Evolutionary conservation across 495 filamentous ascomycete species (phyloP).

Genomic region (Tuber microsphaerosporum): DNA sequence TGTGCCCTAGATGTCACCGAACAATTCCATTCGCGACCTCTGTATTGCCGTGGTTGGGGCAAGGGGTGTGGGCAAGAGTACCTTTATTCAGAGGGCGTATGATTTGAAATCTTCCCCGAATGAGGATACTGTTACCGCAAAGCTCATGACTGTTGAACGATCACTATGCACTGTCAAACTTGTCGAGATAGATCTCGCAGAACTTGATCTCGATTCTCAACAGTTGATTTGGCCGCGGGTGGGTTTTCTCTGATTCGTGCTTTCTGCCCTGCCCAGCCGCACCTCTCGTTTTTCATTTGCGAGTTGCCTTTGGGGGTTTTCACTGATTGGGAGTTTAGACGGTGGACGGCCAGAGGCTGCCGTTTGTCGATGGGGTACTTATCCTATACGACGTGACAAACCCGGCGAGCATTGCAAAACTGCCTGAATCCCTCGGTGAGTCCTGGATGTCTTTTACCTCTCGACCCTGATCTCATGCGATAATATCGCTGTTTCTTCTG

Average conservation of each 20-base stretch:
- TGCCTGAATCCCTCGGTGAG: constrained; percentile 67
- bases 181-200: constrained; percentile 65
- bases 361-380: constrained; percentile 73
- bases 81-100: constrained; percentile 74
- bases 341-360: constrained; percentile 54
- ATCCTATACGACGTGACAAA: constrained; percentile 81
- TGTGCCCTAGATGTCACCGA: constrained; percentile 35
- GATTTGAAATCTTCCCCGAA: constrained; percentile 57
- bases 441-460: constrained; percentile 31
- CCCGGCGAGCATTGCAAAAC: constrained; percentile 57
- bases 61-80: constrained; percentile 76
- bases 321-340: constrained; percentile 30
- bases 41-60: constrained; percentile 82
- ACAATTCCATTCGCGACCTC: constrained; percentile 46
- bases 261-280: constrained; percentile 4
- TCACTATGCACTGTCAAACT: constrained; percentile 69
- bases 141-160: constrained; percentile 71
- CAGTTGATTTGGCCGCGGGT: constrained; percentile 75
- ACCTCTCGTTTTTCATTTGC: not conserved
- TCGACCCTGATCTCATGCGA: not conserved
- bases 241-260: constrained; percentile 35
- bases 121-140: constrained; percentile 53
- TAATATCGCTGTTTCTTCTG: constrained; percentile 9
- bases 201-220: constrained; percentile 59
- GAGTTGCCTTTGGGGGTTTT: constrained; percentile 20